Conservation (phyloP, 805 yeast species). For the Candida ficus region DNA sequence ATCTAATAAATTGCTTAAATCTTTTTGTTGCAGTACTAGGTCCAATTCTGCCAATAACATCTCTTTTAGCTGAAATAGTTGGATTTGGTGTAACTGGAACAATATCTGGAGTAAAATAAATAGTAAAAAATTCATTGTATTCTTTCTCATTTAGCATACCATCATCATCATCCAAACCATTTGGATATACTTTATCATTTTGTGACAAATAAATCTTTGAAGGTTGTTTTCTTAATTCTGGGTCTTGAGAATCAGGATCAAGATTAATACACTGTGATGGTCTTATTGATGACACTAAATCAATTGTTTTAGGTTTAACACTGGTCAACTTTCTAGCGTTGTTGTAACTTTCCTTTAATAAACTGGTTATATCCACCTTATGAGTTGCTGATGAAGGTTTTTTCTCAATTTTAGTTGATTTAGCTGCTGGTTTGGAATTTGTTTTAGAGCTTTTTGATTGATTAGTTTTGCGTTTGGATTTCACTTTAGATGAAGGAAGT, state of each 20-base stretch:
- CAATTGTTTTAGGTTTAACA: slow-evolving; percentile 3
- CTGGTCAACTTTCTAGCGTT: slow-evolving; percentile 3
- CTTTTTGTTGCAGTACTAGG: slow-evolving; percentile 13
- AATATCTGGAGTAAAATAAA: slow-evolving; percentile 9
- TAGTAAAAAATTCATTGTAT: slow-evolving; percentile 15
- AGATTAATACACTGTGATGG: slow-evolving; percentile 11
- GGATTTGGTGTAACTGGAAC: slow-evolving; percentile 12
- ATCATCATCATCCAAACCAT: slow-evolving; percentile 8
- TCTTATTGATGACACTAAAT: slow-evolving; percentile 7
- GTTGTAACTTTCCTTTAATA: slow-evolving; percentile 13
- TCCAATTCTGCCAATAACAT: slow-evolving; percentile 9
- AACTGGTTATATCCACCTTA: slow-evolving; percentile 15
- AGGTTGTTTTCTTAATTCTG: not conserved
- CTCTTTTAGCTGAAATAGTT: slow-evolving; percentile 8
- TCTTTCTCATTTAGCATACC: slow-evolving; percentile 19
- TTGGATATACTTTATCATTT: slow-evolving; percentile 10
- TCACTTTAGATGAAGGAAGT: not conserved
- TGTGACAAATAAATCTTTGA: slow-evolving; percentile 10
- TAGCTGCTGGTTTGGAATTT: not conserved
- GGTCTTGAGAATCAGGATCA: not conserved
- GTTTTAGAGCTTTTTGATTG: not conserved
- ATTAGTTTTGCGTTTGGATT: too few relatives aligned
- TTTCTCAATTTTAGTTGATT: not conserved
- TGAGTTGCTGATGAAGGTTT: not conserved
- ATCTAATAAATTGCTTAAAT: slow-evolving; percentile 10